Base-by-base conservation (phyloP, 441 rosid species). In the Populus hybrid region DNA sequence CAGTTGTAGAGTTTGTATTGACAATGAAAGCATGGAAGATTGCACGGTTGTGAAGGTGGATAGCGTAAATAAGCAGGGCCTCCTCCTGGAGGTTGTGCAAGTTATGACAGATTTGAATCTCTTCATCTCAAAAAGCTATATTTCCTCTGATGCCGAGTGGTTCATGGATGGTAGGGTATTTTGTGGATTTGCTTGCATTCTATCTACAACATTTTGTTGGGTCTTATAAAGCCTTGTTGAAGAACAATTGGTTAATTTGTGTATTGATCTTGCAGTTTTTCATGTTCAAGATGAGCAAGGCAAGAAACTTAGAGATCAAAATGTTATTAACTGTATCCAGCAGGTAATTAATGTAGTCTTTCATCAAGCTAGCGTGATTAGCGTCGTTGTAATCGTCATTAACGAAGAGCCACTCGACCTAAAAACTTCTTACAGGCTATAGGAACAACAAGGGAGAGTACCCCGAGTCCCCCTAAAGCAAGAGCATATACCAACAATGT, bases 141-240 rank as follows among this genome's bases (percentile, higher is more conserved):
- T 92, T 78, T 89, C 97, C 76, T 90, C 88, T 4, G 94, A 92
- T 78, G 92, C 88, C 36, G 90, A 88, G 70, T 92, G 94, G 94
- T 87, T 88, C 86, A 89, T 92, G 94, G 92, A 90, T 78, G 94
- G 94, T 90, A 82, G 23, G 18, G 1, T 14, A 3, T 46, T 14
- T 46, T 40, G 20, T 26, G 40, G 40, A 36, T 26, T 10, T 3
- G 18, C 36, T 24, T 10, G 20, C 28, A 20, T 10, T 64, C 57
- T 57, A 10, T 20, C 1, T 4, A 10, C 8, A 4, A 2, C 7
- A 16, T 28, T 23, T 14, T 71, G 28, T 5, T 70, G 18, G 26
- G 8, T 40, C 30, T 24, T 70, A 59, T 61, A 28, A 61, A 61
- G 5, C 12, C 1, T n/a, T 61, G 66, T 21, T 21, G 28, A 21